A percentile compares a stretch with the other conserved stretches of the same genome.
Conservation (phyloP, 257 asterid species). For the Mentha longifolia region DNA sequence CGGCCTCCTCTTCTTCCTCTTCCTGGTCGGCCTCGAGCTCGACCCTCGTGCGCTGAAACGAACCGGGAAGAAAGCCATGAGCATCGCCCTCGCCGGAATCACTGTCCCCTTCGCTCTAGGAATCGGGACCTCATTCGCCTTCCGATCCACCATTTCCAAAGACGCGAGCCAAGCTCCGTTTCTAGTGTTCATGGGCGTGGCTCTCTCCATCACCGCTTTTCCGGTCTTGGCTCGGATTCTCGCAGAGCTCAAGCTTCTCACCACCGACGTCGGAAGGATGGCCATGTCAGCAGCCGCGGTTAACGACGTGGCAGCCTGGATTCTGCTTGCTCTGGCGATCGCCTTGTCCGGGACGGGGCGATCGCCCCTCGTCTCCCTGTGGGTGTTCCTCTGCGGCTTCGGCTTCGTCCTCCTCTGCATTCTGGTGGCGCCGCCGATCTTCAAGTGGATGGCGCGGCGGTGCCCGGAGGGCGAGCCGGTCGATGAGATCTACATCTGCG, state of each 20-base stretch:
- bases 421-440: conserved; percentile 52
- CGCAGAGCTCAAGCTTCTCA: conserved; percentile 79
- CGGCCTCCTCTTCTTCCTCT: conserved; percentile 77
- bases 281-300: conserved; percentile 93
- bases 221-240: conserved; percentile 87
- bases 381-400: conserved; percentile 68
- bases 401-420: conserved; percentile 52
- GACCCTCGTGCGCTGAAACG: conserved; percentile 52
- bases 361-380: conserved; percentile 61
- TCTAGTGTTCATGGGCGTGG: conserved; percentile 83
- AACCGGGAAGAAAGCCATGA: conserved; percentile 65
- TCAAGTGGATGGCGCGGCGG: conserved; percentile 61
- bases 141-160: conserved; percentile 51
- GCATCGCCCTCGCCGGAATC: conserved; percentile 82
- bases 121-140: conserved; percentile 67
- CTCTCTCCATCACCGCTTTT: conserved; percentile 85
- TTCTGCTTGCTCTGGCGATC: conserved; percentile 73
- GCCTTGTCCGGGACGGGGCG: conserved; percentile 58
- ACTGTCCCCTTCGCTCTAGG: conserved; percentile 70
- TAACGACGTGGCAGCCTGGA: conserved; percentile 86
- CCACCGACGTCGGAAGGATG: conserved; percentile 74
- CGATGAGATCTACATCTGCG: conserved; percentile 64
- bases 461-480: conserved; percentile 81
- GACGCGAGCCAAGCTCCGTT: conserved; percentile 54
- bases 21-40: conserved; percentile 75